Percentiles rank a stretch among this genome's conserved stretches.
phyloP scores from a whole-genome alignment of 176 grass and related monocot species.

The Oryza coarctata region DNA sequence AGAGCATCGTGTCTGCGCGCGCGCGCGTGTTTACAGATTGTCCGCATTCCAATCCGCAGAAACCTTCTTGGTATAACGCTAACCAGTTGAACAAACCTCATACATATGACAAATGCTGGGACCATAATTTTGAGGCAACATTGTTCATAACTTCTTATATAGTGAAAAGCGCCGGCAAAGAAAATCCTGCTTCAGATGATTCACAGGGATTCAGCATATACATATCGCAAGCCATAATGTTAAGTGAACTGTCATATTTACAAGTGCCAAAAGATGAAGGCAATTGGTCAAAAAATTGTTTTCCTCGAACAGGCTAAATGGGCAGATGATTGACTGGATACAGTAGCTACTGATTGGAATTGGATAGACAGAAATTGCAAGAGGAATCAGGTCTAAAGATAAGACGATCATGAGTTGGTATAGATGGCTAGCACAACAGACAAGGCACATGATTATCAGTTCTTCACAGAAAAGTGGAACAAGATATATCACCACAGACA shows the following conservation, averaged over 20 bases:
- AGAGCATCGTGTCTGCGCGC: too few relatives aligned
- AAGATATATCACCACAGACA: constrained; percentile 12
- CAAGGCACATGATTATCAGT: constrained; percentile 3
- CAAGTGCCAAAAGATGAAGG: constrained; percentile 23
- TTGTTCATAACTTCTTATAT: neutral
- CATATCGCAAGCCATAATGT: neutral
- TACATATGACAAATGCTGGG: neutral
- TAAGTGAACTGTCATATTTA: constrained; percentile 12
- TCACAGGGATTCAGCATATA: neutral
- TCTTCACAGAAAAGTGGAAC: constrained; percentile 19
- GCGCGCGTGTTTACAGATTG: too few relatives aligned
- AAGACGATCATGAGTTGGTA: constrained; percentile 18
- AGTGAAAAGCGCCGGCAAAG: neutral
- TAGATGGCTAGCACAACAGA: constrained; percentile 37
- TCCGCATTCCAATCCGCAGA: neutral
- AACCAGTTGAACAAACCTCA: neutral
- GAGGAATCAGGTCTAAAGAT: constrained; percentile 40
- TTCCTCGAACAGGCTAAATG: neutral
- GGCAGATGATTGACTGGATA: constrained; percentile 11
- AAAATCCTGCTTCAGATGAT: neutral
- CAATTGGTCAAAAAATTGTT: neutral
- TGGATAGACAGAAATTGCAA: constrained; percentile 27
- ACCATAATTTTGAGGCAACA: neutral
- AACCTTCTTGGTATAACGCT: neutral
- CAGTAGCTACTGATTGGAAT: constrained; percentile 34